Evolutionary conservation across 768 basidiomycete genomes (phyloP).

Genomic region (Myochromella boudieri): DNA sequence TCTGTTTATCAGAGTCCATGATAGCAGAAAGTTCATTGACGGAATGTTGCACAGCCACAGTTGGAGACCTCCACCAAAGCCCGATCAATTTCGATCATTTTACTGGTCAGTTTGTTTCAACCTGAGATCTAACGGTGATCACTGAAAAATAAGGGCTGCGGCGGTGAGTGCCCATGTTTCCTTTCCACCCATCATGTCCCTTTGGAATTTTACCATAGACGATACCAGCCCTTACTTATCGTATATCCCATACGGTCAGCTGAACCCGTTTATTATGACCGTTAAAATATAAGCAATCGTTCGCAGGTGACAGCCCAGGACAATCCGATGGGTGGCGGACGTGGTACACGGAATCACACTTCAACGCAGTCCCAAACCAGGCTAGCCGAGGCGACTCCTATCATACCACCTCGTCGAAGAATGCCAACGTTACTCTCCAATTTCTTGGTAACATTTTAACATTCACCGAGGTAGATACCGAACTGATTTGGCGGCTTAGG

Average conservation of each 20-base stretch:
- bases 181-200: slow-evolving; percentile 15
- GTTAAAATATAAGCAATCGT: neutral
- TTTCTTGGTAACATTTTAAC: slow-evolving; percentile 16
- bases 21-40: neutral
- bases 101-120: slow-evolving; percentile 6
- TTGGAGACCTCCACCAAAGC: neutral
- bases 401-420: slow-evolving; percentile 15
- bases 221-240: slow-evolving; percentile 19
- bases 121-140: neutral
- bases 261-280: neutral
- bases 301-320: slow-evolving; percentile 9
- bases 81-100: slow-evolving; percentile 6
- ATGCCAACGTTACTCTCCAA: slow-evolving; percentile 15
- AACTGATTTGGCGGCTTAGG: slow-evolving; percentile 3
- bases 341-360: slow-evolving; percentile 14
- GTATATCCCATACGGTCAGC: slow-evolving; percentile 17
- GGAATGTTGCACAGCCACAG: slow-evolving; percentile 15
- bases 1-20: slow-evolving; percentile 34
- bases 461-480: neutral
- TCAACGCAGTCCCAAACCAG: slow-evolving; percentile 10
- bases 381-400: slow-evolving; percentile 12
- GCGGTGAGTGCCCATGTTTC: slow-evolving; percentile 11
- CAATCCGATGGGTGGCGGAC: slow-evolving; percentile 11
- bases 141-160: slow-evolving; percentile 2
- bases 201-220: slow-evolving; percentile 21